Percentiles rank a stretch among this genome's conserved stretches.
Evolutionary conservation across 2,329 filamentous ascomycete species (phyloP).

Genomic region (Aureobasidium sp.): DNA sequence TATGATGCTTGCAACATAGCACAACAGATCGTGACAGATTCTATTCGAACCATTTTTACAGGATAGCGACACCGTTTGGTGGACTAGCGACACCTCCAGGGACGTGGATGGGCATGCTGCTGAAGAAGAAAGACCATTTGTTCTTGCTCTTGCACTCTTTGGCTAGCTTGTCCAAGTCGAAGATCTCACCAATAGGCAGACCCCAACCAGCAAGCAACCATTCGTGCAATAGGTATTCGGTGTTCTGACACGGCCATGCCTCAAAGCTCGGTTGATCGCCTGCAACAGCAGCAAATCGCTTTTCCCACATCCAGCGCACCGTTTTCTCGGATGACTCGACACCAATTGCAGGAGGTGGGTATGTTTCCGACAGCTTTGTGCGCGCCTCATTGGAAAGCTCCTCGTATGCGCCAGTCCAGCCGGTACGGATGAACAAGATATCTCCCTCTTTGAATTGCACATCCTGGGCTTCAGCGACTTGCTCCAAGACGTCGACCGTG

Average conservation of each 20-base stretch:
- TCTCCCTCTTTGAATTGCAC: conserved; percentile 20
- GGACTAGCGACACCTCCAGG: conserved; percentile 19
- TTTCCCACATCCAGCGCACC: conserved; percentile 35
- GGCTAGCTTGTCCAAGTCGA: conserved; percentile 28
- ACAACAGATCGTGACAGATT: too few species aligned
- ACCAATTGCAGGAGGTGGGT: background rate
- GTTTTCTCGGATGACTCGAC: conserved; percentile 24
- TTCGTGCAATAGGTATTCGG: conserved; percentile 24
- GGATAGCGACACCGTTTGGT: conserved; percentile 21
- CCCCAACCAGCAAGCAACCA: conserved; percentile 22
- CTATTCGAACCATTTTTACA: background rate
- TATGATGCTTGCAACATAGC: too few species aligned
- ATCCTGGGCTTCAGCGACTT: conserved; percentile 17
- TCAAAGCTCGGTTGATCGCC: conserved; percentile 61
- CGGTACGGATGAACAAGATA: conserved; percentile 16
- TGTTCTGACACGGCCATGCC: conserved; percentile 43
- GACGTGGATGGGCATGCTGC: conserved; percentile 20
- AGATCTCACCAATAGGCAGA: conserved; percentile 28
- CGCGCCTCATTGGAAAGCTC: background rate
- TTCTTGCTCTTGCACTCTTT: conserved; percentile 25
- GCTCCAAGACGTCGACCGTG: conserved; percentile 36
- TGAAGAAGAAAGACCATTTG: conserved; percentile 26
- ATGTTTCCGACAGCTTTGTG: background rate
- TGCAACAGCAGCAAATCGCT: conserved; percentile 53
- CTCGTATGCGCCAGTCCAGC: conserved; percentile 17